Evolutionary conservation across 257 asterid species (phyloP).

Genomic region (Haberlea rhodopensis): DNA sequence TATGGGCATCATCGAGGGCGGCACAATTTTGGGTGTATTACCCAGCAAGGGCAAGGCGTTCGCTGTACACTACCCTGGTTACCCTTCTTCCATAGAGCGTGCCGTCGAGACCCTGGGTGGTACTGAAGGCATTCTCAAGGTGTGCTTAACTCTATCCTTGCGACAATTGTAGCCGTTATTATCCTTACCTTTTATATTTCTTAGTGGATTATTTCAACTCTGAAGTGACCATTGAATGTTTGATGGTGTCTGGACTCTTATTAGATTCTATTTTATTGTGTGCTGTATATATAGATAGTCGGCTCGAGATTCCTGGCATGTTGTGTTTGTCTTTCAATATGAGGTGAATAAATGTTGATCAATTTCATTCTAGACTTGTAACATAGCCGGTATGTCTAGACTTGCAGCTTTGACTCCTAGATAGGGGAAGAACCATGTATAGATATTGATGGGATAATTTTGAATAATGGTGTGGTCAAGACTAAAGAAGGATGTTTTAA

Average conservation of each 20-base stretch:
- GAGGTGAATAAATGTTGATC: neutral
- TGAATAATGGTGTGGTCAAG: neutral
- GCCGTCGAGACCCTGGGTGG: conserved; percentile 94
- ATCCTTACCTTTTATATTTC: neutral
- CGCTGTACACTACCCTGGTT: conserved; percentile 84
- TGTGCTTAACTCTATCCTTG: conserved; percentile 20
- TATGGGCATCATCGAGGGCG: conserved; percentile 65
- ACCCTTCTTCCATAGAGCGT: conserved; percentile 75
- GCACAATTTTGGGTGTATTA: conserved; percentile 65
- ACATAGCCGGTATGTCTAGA: neutral
- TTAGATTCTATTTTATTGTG: neutral
- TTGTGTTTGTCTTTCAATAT: neutral
- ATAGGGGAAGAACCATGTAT: neutral
- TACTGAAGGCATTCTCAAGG: conserved; percentile 62
- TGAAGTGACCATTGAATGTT: neutral
- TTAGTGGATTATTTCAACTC: neutral
- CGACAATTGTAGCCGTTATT: neutral
- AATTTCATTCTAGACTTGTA: neutral
- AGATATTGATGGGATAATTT: conserved; percentile 4
- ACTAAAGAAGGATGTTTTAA: neutral
- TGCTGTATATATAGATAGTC: neutral
- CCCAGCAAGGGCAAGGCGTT: conserved; percentile 49
- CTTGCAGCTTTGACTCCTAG: neutral
- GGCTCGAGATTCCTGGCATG: neutral
- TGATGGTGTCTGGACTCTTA: neutral